phyloP scores from a whole-genome alignment of 345 rosid species.

The Bretschneidera sinensis region DNA sequence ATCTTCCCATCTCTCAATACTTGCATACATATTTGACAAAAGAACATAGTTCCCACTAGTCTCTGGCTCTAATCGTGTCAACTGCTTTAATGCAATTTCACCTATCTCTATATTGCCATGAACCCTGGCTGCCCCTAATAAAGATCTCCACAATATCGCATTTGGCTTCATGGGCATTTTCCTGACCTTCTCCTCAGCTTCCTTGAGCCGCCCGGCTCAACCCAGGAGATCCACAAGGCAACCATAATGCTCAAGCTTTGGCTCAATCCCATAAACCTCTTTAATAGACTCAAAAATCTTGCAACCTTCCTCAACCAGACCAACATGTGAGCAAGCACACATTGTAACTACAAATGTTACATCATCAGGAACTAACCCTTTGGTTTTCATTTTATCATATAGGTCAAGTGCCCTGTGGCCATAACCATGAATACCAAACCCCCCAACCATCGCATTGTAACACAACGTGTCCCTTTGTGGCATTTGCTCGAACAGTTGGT shows the following conservation, averaged over 20 bases:
- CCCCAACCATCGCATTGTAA: constrained; percentile 60
- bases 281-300: constrained; percentile 45
- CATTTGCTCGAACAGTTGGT: constrained; percentile 49
- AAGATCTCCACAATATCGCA: constrained; percentile 59
- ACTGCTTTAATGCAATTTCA: constrained; percentile 40
- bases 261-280: constrained; percentile 33
- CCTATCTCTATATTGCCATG: constrained; percentile 48
- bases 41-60: constrained; percentile 60
- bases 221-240: constrained; percentile 63
- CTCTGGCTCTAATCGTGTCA: constrained; percentile 43
- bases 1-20: constrained; percentile 48
- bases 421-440: constrained; percentile 47
- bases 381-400: constrained; percentile 29
- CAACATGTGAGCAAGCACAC: constrained; percentile 62
- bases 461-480: constrained; percentile 33
- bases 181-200: constrained; percentile 43
- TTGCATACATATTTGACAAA: constrained; percentile 62
- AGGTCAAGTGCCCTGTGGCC: constrained; percentile 40
- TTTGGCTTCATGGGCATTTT: constrained; percentile 64
- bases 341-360: constrained; percentile 49
- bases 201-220: constrained; percentile 45
- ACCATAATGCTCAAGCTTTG: constrained; percentile 62
- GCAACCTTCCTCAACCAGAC: constrained; percentile 46
- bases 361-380: constrained; percentile 44
- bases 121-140: constrained; percentile 56